Percentiles rank a stretch among this genome's conserved stretches.
Conservation (phyloP, 495 filamentous ascomycete genomes). For the Neurospora sp. region DNA sequence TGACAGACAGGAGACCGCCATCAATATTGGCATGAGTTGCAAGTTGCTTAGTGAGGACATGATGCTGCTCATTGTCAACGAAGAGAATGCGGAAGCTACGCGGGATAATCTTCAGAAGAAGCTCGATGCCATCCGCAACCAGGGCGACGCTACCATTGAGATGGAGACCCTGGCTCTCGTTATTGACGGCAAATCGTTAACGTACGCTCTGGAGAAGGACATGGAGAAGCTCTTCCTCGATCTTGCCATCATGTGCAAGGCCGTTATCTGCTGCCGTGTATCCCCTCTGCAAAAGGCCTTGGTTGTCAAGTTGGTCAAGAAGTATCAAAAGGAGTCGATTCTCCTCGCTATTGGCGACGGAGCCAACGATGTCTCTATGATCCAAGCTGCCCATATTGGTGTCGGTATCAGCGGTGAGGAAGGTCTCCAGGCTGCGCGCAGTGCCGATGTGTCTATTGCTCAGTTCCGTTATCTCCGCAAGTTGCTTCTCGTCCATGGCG, state of each 20-base stretch:
- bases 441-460: constrained; percentile 89
- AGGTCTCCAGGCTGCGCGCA: constrained; percentile 95
- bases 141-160: constrained; percentile 62
- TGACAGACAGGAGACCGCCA: constrained; percentile 96
- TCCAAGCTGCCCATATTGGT: constrained; percentile 96
- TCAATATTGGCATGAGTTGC: constrained; percentile 99
- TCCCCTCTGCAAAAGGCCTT: constrained; percentile 98
- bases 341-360: constrained; percentile 95
- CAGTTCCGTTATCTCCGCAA: constrained; percentile 97
- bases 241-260: constrained; percentile 91
- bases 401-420: constrained; percentile 97
- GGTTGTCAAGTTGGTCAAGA: constrained; percentile 97
- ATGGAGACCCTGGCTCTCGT: constrained; percentile 85
- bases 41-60: constrained; percentile 98
- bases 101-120: constrained; percentile 86
- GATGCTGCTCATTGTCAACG: constrained; percentile 94
- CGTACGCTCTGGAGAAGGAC: constrained; percentile 86
- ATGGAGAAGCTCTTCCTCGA: constrained; percentile 91
- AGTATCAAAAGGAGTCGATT: constrained; percentile 76
- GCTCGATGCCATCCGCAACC: constrained; percentile 71
- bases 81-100: constrained; percentile 66
- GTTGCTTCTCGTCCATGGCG: constrained; percentile 87
- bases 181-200: constrained; percentile 93
- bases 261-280: constrained; percentile 97
- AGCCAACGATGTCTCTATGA: constrained; percentile 99